Evolutionary conservation across 345 rosid species (phyloP), one percentile per base, ranked within the genome.

Genomic region (Cardamine resedifolia): DNA sequence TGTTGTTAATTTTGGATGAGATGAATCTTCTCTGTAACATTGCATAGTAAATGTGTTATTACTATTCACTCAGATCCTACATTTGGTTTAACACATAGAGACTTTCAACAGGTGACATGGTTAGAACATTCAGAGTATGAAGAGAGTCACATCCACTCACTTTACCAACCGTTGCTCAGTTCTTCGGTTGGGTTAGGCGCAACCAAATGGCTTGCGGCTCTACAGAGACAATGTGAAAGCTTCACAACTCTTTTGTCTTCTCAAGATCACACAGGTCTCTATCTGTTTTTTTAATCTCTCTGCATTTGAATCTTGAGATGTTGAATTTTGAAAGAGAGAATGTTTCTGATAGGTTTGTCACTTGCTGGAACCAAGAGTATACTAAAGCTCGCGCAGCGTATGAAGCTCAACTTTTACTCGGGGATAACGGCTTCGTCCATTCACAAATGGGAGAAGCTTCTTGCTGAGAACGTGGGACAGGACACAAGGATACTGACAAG

Each of bases 61-160:
- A 55, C 31, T 28, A 19, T 4, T 64, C 27, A 47, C 14, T 45
- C 19, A 41, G 24, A 2, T 23, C 24, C 4, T 24, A 59, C 26
- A 39, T 21, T 41, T 68, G 63, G 74, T 58, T 65, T 49, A 38
- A 74, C 71, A 44, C 30, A 43, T 1, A 33, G 10, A 31, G 45
- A 58, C 19, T 60, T 69, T 20, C 1, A 74, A 75, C 85, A 87
- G 91, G 85, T 90, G 48, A 87, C 84, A 5, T 90, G 96, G 93
- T 77, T 87, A 18, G 87, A 87, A 71, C 93, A 87, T 59, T 78
- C 76, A 7, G 89, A 82, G 64, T 85, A 81, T 59, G 87, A 87
- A 51, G 85, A 68, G 72, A 80, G 79, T 74, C 41, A 26, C 3
- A 66, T 83, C n/a, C 90, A 85, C 58, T 71, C 63, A 26, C 81